Evolutionary conservation across 2,329 filamentous ascomycete genomes (phyloP).

Genomic region (Geosmithia putterillii): DNA sequence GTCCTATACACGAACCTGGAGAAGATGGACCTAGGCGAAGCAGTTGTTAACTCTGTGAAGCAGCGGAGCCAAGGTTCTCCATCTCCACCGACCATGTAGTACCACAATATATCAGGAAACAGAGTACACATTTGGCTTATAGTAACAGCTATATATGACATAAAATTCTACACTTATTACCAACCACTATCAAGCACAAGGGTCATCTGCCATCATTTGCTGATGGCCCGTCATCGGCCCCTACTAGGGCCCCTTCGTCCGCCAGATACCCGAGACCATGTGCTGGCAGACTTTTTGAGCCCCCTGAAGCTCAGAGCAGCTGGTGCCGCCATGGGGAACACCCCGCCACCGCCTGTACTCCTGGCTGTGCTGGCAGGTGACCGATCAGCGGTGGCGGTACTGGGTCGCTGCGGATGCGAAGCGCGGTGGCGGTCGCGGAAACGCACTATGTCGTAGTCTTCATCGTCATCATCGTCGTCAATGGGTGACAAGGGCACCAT

Average conservation of each 20-base stretch:
- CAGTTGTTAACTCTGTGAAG: constrained; percentile 12
- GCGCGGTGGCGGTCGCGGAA: neutral
- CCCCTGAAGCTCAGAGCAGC: constrained; percentile 33
- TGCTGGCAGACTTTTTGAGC: constrained; percentile 33
- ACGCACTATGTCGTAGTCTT: neutral
- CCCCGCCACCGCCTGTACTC: constrained; percentile 3
- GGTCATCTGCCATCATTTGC: neutral
- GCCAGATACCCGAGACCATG: constrained; percentile 32
- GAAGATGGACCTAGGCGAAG: constrained; percentile 10
- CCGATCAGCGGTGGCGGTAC: neutral
- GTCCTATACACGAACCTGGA: constrained; percentile 17
- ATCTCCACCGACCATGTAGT: neutral
- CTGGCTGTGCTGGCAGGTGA: neutral
- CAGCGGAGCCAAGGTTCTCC: neutral
- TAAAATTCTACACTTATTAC: neutral
- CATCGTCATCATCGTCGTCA: constrained; percentile 8
- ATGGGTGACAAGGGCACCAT: too few species aligned
- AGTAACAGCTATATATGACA: neutral
- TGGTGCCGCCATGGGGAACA: constrained; percentile 11
- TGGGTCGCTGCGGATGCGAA: neutral
- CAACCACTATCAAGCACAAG: neutral
- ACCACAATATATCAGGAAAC: neutral
- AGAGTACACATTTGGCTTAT: neutral
- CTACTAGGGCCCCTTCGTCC: constrained; percentile 14
- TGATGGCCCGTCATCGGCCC: neutral